These are phyloP conservation scores for Lichtheimia ramosa DNA, from an alignment of 371 early-diverging fungal genomes.

Conservation along the genomic window DNA sequence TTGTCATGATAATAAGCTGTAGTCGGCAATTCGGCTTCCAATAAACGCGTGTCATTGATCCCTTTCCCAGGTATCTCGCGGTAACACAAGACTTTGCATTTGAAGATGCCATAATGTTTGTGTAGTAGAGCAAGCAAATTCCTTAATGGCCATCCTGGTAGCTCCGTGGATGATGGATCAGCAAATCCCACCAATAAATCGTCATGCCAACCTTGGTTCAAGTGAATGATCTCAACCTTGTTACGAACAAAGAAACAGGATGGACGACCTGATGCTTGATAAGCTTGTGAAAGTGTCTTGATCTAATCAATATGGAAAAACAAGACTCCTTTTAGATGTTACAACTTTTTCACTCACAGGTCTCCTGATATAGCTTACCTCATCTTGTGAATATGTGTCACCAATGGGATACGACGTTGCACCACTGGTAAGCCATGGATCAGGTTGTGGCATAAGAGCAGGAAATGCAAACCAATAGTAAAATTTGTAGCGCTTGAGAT, in stretches of 20 bases:
- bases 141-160: slow-evolving; percentile 90
- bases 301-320: slow-evolving; percentile 3
- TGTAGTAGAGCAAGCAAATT: slow-evolving; percentile 76
- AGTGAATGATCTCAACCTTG: background rate
- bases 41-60: slow-evolving; percentile 14
- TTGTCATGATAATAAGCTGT: background rate
- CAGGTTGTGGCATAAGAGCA: slow-evolving; percentile 56
- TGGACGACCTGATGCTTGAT: slow-evolving; percentile 6
- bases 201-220: background rate
- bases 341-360: background rate
- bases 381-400: slow-evolving; percentile 19
- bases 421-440: slow-evolving; percentile 21
- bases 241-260: slow-evolving; percentile 7
- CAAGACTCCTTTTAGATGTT: background rate
- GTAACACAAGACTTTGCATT: slow-evolving; percentile 71
- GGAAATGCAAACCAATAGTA: slow-evolving; percentile 95
- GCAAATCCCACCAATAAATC: slow-evolving; percentile 71
- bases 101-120: slow-evolving; percentile 22
- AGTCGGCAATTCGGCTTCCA: slow-evolving; percentile 24
- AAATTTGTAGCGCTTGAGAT: slow-evolving; percentile 91
- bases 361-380: slow-evolving; percentile 17
- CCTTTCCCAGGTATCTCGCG: slow-evolving; percentile 51
- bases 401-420: slow-evolving; percentile 9
- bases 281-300: background rate
- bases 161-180: slow-evolving; percentile 75